phyloP scores from a whole-genome alignment of 768 basidiomycete species.

The Artomyces pyxidatus region DNA sequence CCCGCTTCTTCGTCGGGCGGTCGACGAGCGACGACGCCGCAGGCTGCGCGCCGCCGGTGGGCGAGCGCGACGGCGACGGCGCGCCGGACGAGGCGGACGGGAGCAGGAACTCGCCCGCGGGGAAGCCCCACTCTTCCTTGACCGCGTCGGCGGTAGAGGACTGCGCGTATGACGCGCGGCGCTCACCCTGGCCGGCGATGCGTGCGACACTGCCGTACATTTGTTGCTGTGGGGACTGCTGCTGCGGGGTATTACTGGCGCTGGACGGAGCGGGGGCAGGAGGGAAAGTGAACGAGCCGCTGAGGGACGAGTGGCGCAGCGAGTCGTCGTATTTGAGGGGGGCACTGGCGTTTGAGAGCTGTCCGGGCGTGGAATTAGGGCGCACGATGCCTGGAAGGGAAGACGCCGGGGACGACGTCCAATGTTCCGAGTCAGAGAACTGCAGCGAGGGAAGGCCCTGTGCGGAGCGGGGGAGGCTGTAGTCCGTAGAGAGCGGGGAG shows the following conservation, averaged over 20 bases:
- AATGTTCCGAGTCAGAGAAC: constrained; percentile 14
- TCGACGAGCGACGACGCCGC: constrained; percentile 55
- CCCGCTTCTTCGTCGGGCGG: constrained; percentile 73
- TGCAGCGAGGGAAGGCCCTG: constrained; percentile 35
- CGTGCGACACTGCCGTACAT: constrained; percentile 63
- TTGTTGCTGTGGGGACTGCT: constrained; percentile 27
- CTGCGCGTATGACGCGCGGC: constrained; percentile 34
- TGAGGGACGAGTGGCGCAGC: constrained; percentile 62
- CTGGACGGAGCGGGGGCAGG: constrained; percentile 31
- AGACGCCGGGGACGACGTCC: constrained; percentile 5
- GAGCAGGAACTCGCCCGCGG: constrained; percentile 46
- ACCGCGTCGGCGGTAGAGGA: constrained; percentile 33
- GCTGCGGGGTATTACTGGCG: background rate
- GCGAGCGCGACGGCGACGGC: constrained; percentile 45
- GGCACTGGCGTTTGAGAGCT: constrained; percentile 26
- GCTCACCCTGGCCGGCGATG: constrained; percentile 64
- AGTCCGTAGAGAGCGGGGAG: constrained; percentile 39
- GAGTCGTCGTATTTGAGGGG: constrained; percentile 64
- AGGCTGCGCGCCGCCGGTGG: constrained; percentile 31
- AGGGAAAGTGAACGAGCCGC: constrained; percentile 27
- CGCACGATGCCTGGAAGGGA: constrained; percentile 16
- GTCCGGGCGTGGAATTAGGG: constrained; percentile 18
- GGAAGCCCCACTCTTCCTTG: constrained; percentile 69
- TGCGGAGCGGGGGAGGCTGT: constrained; percentile 46
- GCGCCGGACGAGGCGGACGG: constrained; percentile 31